A percentile compares a stretch with the other conserved stretches of the same genome.
Conservation (phyloP, 768 basidiomycete genomes). For the Solioccasus polychromus region DNA sequence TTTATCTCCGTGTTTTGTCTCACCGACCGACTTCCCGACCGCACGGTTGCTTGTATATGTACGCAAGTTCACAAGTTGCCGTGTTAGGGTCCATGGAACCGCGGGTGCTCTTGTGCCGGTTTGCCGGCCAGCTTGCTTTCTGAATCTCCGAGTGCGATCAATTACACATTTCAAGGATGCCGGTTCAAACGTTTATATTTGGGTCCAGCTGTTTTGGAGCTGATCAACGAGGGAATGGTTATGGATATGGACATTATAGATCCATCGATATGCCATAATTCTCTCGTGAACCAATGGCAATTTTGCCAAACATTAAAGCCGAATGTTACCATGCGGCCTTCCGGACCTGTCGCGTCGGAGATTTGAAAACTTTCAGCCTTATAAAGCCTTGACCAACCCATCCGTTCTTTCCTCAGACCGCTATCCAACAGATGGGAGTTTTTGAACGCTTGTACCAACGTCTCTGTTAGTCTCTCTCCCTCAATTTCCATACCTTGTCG, state of each 20-base stretch:
- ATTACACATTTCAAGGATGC: no score
- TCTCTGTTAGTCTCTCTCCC: constrained; percentile 22
- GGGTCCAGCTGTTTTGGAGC: no score
- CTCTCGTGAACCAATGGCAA: constrained; percentile 22
- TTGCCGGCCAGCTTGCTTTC: no score
- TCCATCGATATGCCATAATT: constrained; percentile 7
- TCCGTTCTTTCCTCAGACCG: constrained; percentile 13
- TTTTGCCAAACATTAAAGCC: constrained; percentile 7
- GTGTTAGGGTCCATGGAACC: no score
- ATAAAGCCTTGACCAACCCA: constrained; percentile 15
- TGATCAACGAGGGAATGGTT: constrained; percentile 7
- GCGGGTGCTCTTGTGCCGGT: no score
- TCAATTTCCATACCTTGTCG: neutral
- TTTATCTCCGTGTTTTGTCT: neutral
- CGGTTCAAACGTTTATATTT: no score
- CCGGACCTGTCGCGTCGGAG: constrained; percentile 27
- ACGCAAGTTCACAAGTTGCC: no score
- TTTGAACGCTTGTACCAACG: constrained; percentile 28
- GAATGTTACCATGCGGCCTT: constrained; percentile 8
- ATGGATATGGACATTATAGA: neutral
- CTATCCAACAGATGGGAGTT: constrained; percentile 35
- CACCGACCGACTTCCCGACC: neutral
- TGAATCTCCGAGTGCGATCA: no score
- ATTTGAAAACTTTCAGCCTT: constrained; percentile 15
- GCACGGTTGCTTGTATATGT: no score